phyloP scores from a whole-genome alignment of 345 rosid species.

The Heritiera fomes region DNA sequence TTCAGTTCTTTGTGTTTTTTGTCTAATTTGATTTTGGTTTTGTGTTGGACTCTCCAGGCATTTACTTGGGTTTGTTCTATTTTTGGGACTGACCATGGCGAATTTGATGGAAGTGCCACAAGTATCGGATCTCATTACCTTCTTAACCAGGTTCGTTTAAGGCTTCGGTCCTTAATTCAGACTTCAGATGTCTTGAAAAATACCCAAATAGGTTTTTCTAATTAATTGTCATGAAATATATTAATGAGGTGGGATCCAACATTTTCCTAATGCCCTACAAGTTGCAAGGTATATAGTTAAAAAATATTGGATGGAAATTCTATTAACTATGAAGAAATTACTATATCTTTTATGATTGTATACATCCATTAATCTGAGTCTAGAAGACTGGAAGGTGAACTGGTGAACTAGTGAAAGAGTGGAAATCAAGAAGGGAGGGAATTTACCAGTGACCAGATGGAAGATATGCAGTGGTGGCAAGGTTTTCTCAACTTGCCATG shows the following conservation, averaged over 20 bases:
- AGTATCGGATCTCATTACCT: slow-evolving; percentile 54
- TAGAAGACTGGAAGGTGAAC: background rate
- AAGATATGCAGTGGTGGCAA: background rate
- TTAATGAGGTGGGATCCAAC: background rate
- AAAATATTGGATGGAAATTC: too few species aligned
- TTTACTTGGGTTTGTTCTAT: slow-evolving; percentile 44
- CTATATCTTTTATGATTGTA: too few species aligned
- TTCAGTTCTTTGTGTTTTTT: background rate
- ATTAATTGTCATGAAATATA: background rate
- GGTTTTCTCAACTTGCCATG: background rate
- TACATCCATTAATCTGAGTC: background rate
- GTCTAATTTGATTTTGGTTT: background rate
- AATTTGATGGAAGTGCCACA: slow-evolving; percentile 53
- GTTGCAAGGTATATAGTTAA: too few species aligned
- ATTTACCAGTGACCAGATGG: background rate
- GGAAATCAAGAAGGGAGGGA: background rate
- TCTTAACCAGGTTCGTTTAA: slow-evolving; percentile 44
- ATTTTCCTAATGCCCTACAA: background rate
- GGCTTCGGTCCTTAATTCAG: background rate
- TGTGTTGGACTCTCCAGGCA: slow-evolving; percentile 51
- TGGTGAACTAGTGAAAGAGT: background rate
- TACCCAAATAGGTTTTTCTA: background rate
- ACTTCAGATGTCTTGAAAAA: background rate
- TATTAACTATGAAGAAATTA: too few species aligned
- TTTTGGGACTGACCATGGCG: slow-evolving; percentile 64